phyloP scores from a whole-genome alignment of 306 rosid species.

The Lotus japonicus region DNA sequence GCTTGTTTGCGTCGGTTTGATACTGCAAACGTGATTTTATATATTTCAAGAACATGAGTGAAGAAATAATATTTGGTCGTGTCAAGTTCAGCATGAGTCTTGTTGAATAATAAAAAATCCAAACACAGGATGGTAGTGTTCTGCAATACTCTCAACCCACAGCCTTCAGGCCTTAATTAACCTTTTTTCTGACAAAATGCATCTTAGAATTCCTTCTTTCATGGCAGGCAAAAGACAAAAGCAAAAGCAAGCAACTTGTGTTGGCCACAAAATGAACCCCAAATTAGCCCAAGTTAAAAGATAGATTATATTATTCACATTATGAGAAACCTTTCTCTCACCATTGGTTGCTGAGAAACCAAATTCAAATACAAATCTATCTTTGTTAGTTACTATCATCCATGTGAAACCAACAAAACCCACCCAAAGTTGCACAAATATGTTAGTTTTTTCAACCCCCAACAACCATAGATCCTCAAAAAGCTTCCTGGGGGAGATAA shows the following conservation, averaged over 20 bases:
- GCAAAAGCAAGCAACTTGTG: no score
- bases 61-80: no score
- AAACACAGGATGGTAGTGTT: not conserved
- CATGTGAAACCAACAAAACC: slow-evolving; percentile 21
- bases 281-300: not conserved
- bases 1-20: no score
- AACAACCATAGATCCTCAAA: slow-evolving; percentile 2
- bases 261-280: slow-evolving; percentile 23
- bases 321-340: no score
- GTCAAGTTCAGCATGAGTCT: no score
- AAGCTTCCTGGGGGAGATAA: slow-evolving; percentile 4
- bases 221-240: not conserved
- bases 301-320: no score
- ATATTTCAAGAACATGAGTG: no score
- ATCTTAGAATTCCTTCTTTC: not conserved
- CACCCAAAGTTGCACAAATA: slow-evolving; percentile 15
- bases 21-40: no score
- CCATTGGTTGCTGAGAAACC: no score
- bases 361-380: not conserved
- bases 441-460: slow-evolving; percentile 2
- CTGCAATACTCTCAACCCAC: no score
- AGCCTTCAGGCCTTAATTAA: no score
- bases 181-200: not conserved
- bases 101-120: not conserved
- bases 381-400: not conserved